Percentiles rank a stretch among this genome's conserved stretches.
Evolutionary conservation across 176 grass and related monocot genomes (phyloP).

Genomic region (Oryza punctata): DNA sequence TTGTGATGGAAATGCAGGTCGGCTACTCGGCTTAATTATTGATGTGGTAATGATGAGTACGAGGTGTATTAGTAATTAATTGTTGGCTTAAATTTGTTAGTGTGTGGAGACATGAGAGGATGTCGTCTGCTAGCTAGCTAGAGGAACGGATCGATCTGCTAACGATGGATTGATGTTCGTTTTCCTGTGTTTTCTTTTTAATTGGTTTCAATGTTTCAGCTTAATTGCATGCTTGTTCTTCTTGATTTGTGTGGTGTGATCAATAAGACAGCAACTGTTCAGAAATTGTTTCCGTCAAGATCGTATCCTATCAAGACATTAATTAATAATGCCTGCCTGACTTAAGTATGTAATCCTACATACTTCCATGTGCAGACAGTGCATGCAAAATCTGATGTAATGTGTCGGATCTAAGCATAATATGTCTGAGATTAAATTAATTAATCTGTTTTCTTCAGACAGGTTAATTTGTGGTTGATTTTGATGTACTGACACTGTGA

Average conservation of each 20-base stretch:
- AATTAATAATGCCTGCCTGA: not conserved
- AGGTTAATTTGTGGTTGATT: not conserved
- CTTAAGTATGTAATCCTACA: not conserved
- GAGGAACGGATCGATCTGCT: slow-evolving; percentile 20
- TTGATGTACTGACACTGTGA: not conserved
- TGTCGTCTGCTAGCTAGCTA: slow-evolving; percentile 34
- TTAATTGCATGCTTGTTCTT: not conserved
- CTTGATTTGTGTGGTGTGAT: not conserved
- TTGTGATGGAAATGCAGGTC: slow-evolving; percentile 30
- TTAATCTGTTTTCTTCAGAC: not conserved
- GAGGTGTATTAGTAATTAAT: not conserved
- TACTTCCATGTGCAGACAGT: not conserved
- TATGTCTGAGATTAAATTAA: not conserved
- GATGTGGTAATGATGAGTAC: not conserved
- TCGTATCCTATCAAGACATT: not conserved
- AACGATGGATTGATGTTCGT: not conserved
- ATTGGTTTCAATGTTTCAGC: slow-evolving; percentile 6
- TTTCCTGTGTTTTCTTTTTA: slow-evolving; percentile 12
- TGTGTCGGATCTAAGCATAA: not conserved
- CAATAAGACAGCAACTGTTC: not conserved
- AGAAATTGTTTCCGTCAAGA: not conserved
- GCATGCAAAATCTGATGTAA: not conserved
- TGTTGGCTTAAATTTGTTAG: not conserved
- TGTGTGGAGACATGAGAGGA: slow-evolving; percentile 63
- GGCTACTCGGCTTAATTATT: not conserved